Base-by-base conservation (phyloP, 176 grass and related monocot species). In the Puccinellia tenuiflora region DNA sequence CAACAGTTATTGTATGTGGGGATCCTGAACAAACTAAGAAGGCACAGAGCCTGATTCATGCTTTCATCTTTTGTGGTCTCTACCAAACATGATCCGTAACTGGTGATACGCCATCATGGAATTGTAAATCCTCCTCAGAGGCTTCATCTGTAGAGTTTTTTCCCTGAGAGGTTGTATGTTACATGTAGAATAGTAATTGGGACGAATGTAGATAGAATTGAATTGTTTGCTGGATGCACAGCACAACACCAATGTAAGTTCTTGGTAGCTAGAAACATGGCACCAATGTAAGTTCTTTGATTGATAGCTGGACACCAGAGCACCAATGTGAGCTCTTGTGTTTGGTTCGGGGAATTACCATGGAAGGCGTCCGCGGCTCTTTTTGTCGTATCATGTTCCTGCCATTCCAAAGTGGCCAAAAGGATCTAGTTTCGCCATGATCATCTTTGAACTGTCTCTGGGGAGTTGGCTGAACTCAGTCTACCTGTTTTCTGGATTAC, bases 11-110 rank as follows among this genome's bases (percentile, higher is more conserved):
- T 52, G 78, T 94, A 73, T 68, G 37, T n/a, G 92, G 92, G 61
- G 84, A 85, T 53, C 64, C 71, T 9, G 88, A 91, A 28, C 88
- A 91, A 52, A 88, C 56, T 18, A 90, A 76, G 81, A 94, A 66
- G 80, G 92, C 88, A 1, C 92, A 91, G 52, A 86, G 92, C 57
- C 72, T 94, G 43, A 82, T 94, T 55, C 92, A 94, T 38, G 86
- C 86, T 0, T 94, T 91, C 67, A 94, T 94, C 25, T 88, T 94
- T 24, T 94, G 92, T 73, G 92, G 92, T 65, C 69, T 91, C 5
- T 74, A 76, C 55, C 77, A 80, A 62, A 83, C 75, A 31, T 92
- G 80, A 86, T 69, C 20, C 5, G 6, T 9, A 6, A 47, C 29
- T 34, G 45, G 18, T 55, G 3, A 28, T 4, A 46, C 3, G 3